These are phyloP conservation scores for Trichosanthes truncata DNA, from an alignment of 306 rosid genomes.

Conservation along the genomic window DNA sequence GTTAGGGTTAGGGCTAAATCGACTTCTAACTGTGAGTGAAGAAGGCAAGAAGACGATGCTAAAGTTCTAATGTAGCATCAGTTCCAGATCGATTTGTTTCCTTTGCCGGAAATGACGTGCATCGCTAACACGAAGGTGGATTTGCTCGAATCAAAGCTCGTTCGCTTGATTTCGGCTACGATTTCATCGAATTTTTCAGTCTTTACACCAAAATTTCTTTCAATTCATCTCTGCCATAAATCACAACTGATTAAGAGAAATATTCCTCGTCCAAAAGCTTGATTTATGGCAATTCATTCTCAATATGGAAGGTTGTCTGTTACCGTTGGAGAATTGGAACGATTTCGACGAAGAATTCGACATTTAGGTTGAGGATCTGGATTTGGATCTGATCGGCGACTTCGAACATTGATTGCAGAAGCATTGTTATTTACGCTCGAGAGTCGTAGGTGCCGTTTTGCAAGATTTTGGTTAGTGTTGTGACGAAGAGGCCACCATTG, in stretches of 20 bases:
- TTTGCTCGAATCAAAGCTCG: conserved; percentile 14
- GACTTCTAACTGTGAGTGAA: no score
- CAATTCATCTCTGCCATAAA: no score
- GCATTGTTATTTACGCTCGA: conserved; percentile 21
- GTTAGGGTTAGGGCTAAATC: no score
- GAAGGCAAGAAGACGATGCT: no score
- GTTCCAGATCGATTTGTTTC: not conserved
- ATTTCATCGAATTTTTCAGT: not conserved
- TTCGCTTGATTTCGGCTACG: not conserved
- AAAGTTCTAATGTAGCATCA: no score
- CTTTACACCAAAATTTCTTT: no score
- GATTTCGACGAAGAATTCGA: conserved; percentile 27
- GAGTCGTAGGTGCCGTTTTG: conserved; percentile 9
- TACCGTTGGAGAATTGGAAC: conserved; percentile 18
- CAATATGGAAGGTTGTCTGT: no score
- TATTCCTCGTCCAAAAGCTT: no score
- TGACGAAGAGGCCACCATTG: conserved; percentile 12
- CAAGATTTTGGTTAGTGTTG: conserved; percentile 41
- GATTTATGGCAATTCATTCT: no score
- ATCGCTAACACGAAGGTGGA: conserved; percentile 12
- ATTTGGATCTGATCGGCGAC: not conserved
- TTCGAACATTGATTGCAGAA: conserved; percentile 27
- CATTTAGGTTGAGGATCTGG: conserved; percentile 22
- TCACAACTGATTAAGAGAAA: no score
- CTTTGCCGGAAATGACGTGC: not conserved